Evolutionary conservation across 805 yeast species (phyloP).

Genomic region (Ogataea zsoltii): DNA sequence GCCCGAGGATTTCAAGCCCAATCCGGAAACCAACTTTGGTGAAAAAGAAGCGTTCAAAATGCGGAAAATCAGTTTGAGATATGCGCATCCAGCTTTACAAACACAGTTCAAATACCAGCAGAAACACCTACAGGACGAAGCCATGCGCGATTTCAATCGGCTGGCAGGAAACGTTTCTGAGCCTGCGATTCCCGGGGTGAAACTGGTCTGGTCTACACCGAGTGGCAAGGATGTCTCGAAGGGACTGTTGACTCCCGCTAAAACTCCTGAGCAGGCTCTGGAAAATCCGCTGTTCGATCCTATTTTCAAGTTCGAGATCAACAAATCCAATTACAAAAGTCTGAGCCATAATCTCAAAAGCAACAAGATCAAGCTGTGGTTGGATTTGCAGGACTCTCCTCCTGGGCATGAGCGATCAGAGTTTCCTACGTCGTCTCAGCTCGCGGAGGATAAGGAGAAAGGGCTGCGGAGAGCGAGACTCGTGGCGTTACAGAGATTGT

Average conservation of each 20-base stretch:
- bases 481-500: conserved; percentile 45
- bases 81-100: conserved; percentile 26
- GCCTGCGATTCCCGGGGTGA: conserved; percentile 13
- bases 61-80: conserved; percentile 19
- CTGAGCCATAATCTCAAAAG: conserved; percentile 20
- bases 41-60: conserved; percentile 21
- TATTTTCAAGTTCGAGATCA: conserved; percentile 30
- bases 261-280: conserved; percentile 25
- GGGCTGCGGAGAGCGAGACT: conserved; percentile 31
- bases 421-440: conserved; percentile 59
- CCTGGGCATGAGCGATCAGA: conserved; percentile 62
- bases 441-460: conserved; percentile 35
- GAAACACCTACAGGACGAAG: conserved; percentile 21
- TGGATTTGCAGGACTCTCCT: conserved; percentile 40
- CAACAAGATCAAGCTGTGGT: conserved; percentile 31
- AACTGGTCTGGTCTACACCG: conserved; percentile 16
- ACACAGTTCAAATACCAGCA: conserved; percentile 26
- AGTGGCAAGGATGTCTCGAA: background rate
- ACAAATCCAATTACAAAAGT: conserved; percentile 21
- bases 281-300: conserved; percentile 26
- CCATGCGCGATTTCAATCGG: conserved; percentile 26
- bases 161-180: conserved; percentile 19
- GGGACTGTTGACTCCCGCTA: conserved; percentile 26
- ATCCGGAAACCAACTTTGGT: conserved; percentile 28
- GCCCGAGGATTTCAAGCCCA: conserved; percentile 38